A percentile compares a stretch with the other conserved stretches of the same genome.
Evolutionary conservation across 176 grass and related monocot genomes (phyloP).

Genomic region (sorghum (Sorghum bicolor)): Sorghum_bicolor_NCBIv3 NC_012871.2:49659001-49659500

Average conservation of each 20-base stretch:
- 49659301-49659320: not conserved
- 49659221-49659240: not conserved
- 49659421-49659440: conserved; percentile 12
- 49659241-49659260: not conserved
- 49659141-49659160: not conserved
- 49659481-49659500: conserved; percentile 7
- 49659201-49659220: not conserved
- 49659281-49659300: not conserved
- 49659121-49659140: conserved; percentile 17
- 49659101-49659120: conserved; percentile 18
- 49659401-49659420: not conserved
- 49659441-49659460: not conserved
- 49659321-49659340: not conserved
- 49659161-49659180: not conserved
- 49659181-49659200: not conserved
- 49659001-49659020: conserved; percentile 95
- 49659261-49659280: not conserved
- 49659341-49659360: not conserved
- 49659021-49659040: conserved; percentile 96
- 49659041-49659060: conserved; percentile 87
- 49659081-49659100: conserved; percentile 20
- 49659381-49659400: not conserved
- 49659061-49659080: conserved; percentile 12
- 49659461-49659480: conserved; percentile 8
- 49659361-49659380: conserved; percentile 11